Base-by-base conservation (phyloP, 768 basidiomycete genomes). In the Lentinula lateritia region DNA sequence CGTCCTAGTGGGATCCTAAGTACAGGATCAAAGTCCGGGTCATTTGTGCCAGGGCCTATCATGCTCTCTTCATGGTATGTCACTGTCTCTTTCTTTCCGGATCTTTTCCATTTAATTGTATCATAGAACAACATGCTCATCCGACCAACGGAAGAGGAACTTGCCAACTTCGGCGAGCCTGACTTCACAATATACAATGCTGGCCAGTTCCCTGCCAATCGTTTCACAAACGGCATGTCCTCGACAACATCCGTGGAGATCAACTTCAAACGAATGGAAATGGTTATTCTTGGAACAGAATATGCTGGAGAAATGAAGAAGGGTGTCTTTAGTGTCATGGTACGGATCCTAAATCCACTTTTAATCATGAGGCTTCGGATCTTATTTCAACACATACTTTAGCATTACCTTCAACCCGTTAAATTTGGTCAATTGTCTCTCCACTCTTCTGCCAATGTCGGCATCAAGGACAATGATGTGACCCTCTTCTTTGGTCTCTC, bases 301-400 rank as follows among this genome's bases (percentile, higher is more conserved):
- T 98, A 98, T 71, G 95, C 95, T 35, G 95, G 95, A 55, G 95
- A 99, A 81, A 99, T 99, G 97, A 99, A 99, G 81, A 99, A 99
- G 86, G 97, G 97, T 71, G 93, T 99, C 73, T 99, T 99, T 81
- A 93, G 91, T 48, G 95, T 99, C 68, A 99, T 99, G 96, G 87
- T 87, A 65, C 20, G 78, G 64, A 50, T 42, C 41, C n/a, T n/a
- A 15, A 18, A 35, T 12, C 23, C 62, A 59, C 42, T 53, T 34
- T 20, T 54, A 28, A 53, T 45, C 53, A 45, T 20, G 36, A 36
- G 20, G 28, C 28, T 28, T 28, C 28, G 28, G 28, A 28, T 28
- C 28, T 28, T 28, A 35, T 42, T 42, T 58, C 5, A 58, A 61
- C 69, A 57, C 63, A 56, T 16, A 23, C 18, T 23, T 48, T 65